Evolutionary conservation across 2,329 filamentous ascomycete genomes (phyloP).

Genomic region (Talaromyces funiculosus): DNA sequence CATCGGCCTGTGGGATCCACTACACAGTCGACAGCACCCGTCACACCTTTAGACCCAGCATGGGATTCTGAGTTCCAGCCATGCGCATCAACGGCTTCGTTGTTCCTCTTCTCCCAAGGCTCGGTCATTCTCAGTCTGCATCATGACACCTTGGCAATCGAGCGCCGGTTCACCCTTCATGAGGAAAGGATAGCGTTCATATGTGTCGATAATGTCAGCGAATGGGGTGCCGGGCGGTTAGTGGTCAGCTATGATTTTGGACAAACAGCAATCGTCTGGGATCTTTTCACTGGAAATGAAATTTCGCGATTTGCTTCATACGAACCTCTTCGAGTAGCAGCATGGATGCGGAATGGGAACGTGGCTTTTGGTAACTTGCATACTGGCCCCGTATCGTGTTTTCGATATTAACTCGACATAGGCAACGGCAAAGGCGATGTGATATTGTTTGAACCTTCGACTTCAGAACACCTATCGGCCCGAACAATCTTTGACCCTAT

Average conservation of each 20-base stretch:
- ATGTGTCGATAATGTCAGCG: conserved; percentile 85
- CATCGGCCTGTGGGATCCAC: conserved; percentile 57
- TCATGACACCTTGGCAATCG: conserved; percentile 86
- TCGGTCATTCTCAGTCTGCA: conserved; percentile 79
- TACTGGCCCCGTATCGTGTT: background rate
- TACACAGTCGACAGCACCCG: conserved; percentile 43
- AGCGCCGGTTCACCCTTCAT: conserved; percentile 78
- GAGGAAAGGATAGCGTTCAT: conserved; percentile 77
- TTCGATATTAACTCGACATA: conserved; percentile 35
- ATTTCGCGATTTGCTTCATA: conserved; percentile 89
- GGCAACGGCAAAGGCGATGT: conserved; percentile 90
- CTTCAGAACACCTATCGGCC: conserved; percentile 84
- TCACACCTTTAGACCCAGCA: conserved; percentile 38
- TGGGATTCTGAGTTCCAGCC: conserved; percentile 63
- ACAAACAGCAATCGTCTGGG: conserved; percentile 94
- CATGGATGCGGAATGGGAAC: conserved; percentile 97
- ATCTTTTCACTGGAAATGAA: conserved; percentile 85
- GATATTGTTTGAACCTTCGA: conserved; percentile 88
- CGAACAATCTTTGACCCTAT: conserved; percentile 93
- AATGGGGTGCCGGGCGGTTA: conserved; percentile 73
- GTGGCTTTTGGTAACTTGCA: conserved; percentile 75
- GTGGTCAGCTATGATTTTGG: conserved; percentile 91
- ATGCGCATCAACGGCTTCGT: conserved; percentile 82
- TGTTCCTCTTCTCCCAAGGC: conserved; percentile 83
- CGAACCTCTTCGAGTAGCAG: conserved; percentile 73